Conservation (phyloP, 768 basidiomycete species). For the Boletus eberwhitei region DNA sequence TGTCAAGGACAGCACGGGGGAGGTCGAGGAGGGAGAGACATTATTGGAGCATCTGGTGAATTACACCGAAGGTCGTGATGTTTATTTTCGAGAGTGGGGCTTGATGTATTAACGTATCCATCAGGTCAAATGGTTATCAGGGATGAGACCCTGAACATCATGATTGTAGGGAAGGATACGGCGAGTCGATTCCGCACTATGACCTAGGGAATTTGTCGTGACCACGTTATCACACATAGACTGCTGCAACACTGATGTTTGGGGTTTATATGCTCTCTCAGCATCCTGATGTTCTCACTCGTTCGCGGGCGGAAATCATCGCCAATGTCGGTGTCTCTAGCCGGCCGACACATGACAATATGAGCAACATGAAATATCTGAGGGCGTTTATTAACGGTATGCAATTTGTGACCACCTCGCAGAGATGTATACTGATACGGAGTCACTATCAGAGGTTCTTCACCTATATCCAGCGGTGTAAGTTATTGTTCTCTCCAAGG, state of each 20-base stretch:
- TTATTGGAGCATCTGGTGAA: constrained; percentile 53
- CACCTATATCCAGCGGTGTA: constrained; percentile 32
- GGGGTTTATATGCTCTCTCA: constrained; percentile 46
- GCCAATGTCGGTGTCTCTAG: constrained; percentile 45
- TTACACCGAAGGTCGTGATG: constrained; percentile 45
- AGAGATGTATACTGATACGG: not conserved
- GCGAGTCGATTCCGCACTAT: constrained; percentile 14
- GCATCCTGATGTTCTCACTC: constrained; percentile 44
- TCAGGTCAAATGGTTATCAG: constrained; percentile 23
- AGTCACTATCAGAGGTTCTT: constrained; percentile 25
- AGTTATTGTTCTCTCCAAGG: not conserved
- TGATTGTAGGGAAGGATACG: constrained; percentile 43
- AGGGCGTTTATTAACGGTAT: constrained; percentile 64
- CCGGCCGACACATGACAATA: constrained; percentile 52
- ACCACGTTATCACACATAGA: constrained; percentile 12
- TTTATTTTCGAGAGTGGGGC: not conserved
- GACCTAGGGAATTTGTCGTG: not conserved
- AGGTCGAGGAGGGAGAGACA: constrained; percentile 39
- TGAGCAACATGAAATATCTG: constrained; percentile 60
- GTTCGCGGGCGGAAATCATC: constrained; percentile 57
- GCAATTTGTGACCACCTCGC: not conserved
- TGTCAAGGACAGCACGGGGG: constrained; percentile 18
- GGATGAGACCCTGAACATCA: constrained; percentile 28
- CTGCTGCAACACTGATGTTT: constrained; percentile 35
- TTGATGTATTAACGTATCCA: not conserved